Evolutionary conservation across 2,329 filamentous ascomycete genomes (phyloP), one percentile per base, ranked within the genome.

Genomic region (Colletotrichum agaves): DNA sequence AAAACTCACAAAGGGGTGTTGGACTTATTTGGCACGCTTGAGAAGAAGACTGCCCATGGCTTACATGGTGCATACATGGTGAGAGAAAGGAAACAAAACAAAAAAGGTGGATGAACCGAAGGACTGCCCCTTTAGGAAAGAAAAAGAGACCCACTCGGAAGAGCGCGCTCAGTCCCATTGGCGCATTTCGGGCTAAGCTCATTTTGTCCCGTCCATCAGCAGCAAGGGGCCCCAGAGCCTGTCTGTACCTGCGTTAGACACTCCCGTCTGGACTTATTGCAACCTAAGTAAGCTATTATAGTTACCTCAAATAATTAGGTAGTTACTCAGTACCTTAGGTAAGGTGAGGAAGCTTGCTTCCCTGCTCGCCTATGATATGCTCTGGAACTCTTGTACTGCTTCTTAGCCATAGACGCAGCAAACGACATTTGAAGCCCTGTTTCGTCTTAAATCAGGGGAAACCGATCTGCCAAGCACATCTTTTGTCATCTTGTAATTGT

Each of bases 221-320:
- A 12, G 19, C 31, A 46, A 41, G 61, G 33, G 33, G 63, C 41
- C 31, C 21, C 27, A 61, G 44, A 44, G 59, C 35, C n/a, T 11
- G 64, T 64, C n/a, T 11, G 64, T 64, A 59, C 64, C 61, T 67
- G 64, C 64, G 58, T 63, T 67, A 63, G 63, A 13, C 43, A 21
- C 17, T 46, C 41, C 23, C 15, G 27, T 37, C 31, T 46, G 21
- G 37, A 47, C 27, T 52, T 27, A 49, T 23, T 15, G 46, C 21
- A 27, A 60, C 61, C 50, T 23, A 23, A 35, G 21, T 37, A 59
- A 49, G 23, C n/a, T n/a, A n/a, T n/a, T 23, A 35, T 21, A 50
- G 23, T 13, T 35, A 27, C n/a, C n/a, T n/a, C n/a, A n/a, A n/a
- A n/a, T n/a, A n/a, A n/a, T n/a, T 33, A n/a, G 5, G 27, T n/a